Evolutionary conservation across 768 basidiomycete genomes (phyloP).

Genomic region (Pulveroboletus sp.): DNA sequence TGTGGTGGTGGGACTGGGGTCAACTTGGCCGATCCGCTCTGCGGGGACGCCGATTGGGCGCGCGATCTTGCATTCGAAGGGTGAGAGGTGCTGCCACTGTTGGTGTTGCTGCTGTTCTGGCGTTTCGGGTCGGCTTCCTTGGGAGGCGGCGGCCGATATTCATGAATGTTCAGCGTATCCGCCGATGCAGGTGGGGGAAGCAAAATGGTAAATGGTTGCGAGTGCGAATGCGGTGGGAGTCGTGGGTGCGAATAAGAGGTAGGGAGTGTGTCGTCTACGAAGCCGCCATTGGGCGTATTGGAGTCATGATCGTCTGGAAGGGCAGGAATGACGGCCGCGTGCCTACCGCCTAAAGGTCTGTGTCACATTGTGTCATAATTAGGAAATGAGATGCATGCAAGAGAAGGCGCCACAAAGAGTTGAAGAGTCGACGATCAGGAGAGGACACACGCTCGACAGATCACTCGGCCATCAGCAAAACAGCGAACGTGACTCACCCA

Average conservation of each 20-base stretch:
- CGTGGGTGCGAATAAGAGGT: conserved; percentile 20
- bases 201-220: conserved; percentile 28
- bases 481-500: conserved; percentile 52
- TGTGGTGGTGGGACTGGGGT: conserved; percentile 1
- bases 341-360: conserved; percentile 75
- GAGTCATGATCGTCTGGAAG: conserved; percentile 68
- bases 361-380: conserved; percentile 32
- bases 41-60: conserved; percentile 20
- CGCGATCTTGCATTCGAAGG: conserved; percentile 11
- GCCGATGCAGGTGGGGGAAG: conserved; percentile 27
- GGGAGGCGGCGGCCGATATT: conserved; percentile 27
- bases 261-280: conserved; percentile 24
- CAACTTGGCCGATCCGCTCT: conserved; percentile 16
- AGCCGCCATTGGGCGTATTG: conserved; percentile 30
- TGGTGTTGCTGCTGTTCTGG: conserved; percentile 6
- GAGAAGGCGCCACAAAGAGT: conserved; percentile 19
- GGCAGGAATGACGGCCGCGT: conserved; percentile 78
- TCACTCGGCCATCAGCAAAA: conserved; percentile 9
- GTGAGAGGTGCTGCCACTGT: conserved; percentile 4
- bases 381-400: conserved; percentile 25
- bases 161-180: conserved; percentile 31
- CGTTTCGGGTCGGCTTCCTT: conserved; percentile 22
- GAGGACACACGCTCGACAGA: conserved; percentile 4
- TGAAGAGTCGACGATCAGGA: conserved; percentile 12
- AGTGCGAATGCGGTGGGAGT: conserved; percentile 14